Conservation (phyloP, 2,329 filamentous ascomycete species). For the Cordyceps fumosorosea region DNA sequence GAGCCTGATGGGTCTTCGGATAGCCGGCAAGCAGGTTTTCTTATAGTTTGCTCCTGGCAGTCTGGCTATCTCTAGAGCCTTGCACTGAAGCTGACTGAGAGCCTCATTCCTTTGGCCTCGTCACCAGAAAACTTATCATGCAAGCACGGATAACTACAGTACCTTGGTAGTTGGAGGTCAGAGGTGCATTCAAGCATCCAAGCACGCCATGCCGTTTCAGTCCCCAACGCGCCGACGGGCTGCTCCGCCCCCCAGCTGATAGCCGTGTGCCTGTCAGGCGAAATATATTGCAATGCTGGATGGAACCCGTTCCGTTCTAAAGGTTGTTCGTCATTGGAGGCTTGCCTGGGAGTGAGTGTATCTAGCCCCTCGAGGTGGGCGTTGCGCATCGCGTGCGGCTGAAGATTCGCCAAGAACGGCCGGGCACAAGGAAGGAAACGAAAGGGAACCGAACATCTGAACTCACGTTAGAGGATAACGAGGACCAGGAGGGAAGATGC, state of each 20-base stretch:
- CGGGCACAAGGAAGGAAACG: background rate
- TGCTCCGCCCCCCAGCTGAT: background rate
- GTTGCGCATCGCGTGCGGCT: background rate
- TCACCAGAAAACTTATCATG: background rate
- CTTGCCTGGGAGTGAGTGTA: background rate
- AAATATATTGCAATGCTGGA: background rate
- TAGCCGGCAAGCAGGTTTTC: too few species aligned
- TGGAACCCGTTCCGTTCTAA: background rate
- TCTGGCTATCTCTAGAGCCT: background rate
- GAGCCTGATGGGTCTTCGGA: background rate
- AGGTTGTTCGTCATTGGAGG: background rate
- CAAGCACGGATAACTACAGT: background rate
- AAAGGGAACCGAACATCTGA: background rate
- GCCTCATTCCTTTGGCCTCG: background rate
- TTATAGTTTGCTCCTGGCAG: too few species aligned
- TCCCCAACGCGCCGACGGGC: background rate
- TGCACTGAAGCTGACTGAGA: background rate
- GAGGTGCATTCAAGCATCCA: background rate
- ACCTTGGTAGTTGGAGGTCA: too few species aligned
- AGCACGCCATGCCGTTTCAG: constrained; percentile 1
- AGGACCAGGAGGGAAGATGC: background rate
- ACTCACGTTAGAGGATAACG: background rate
- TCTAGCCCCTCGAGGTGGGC: background rate
- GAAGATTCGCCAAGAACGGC: background rate
- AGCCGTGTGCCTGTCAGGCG: background rate